Evolutionary conservation across 768 basidiomycete genomes (phyloP), one percentile per base, ranked within the genome.

Genomic region (Leccinum uliginosum): DNA sequence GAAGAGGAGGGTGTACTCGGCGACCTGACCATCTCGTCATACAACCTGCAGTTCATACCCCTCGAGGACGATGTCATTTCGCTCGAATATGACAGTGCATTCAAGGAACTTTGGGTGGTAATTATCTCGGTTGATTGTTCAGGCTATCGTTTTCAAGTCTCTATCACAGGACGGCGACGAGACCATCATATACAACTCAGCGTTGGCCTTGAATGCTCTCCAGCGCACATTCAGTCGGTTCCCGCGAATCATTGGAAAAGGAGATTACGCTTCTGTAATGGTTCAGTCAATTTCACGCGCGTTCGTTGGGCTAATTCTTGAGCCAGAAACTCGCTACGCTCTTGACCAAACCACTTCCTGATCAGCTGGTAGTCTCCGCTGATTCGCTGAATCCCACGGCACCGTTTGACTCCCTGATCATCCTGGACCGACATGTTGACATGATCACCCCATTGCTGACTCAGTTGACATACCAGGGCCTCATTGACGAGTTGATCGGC

Each of bases 1-100:
- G 94, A 98, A 66, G 95, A 98, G 68, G 90, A 97, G 66, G 97
- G 96, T n/a, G 95, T 99, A 1, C 80, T 95, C 15, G 97, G 97
- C n/a, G 95, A 98, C 65, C 79, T 99, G 46, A 86, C 83, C 8
- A 83, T 98, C 29, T 83, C 85, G 19, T 83, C 91, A 27, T 96
- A 93, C 72, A 91, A 92, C 69, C 80, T 99, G 23, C 93, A 95
- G 64, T 91, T 98, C 64, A 93, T 98, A 59, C 93, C 95, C 15
- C 66, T 98, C 35, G 95, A 95, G 56, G 87, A 92, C 17, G 97
- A 99, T 71, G 84, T 98, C 56, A 74, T 98, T 30, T 97, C 93
- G 3, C 74, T 99, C 29, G 97, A 99, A 74, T 74, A 86, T 61
- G 91, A 93, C 48, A 80, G 78, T 58, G 86, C 89, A 1, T 92